A percentile compares a stretch with the other conserved stretches of the same genome.
Evolutionary conservation across 257 asterid species (phyloP).

Genomic region (Solanum rostratum): DNA sequence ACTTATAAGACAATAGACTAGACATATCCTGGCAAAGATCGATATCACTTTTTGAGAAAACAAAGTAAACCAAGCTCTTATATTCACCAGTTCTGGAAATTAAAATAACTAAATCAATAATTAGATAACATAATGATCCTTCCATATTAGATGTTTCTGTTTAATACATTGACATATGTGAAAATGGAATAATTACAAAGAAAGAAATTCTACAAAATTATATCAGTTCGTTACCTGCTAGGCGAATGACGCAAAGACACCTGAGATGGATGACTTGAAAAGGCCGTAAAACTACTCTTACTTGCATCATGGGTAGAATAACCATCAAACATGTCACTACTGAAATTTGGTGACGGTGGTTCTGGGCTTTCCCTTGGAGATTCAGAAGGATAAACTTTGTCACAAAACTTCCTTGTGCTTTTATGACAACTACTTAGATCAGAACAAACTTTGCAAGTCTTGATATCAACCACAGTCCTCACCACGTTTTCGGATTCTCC

Average conservation of each 20-base stretch:
- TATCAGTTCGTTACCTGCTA: constrained; percentile 37
- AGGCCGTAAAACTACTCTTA: constrained; percentile 32
- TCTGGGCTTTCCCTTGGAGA: constrained; percentile 70
- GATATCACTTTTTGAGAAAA: background rate
- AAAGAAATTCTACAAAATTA: background rate
- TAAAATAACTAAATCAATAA: background rate
- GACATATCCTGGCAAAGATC: background rate
- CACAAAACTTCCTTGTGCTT: constrained; percentile 35
- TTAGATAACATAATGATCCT: background rate
- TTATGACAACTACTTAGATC: constrained; percentile 23
- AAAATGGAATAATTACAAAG: background rate
- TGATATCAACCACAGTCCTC: constrained; percentile 16
- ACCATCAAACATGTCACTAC: constrained; percentile 51
- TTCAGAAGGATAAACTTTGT: constrained; percentile 68
- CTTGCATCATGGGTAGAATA: constrained; percentile 37
- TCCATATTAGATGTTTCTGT: background rate
- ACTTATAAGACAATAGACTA: background rate
- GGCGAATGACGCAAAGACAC: constrained; percentile 41
- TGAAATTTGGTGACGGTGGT: constrained; percentile 69
- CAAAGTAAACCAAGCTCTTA: background rate
- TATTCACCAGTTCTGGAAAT: background rate
- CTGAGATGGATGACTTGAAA: constrained; percentile 34
- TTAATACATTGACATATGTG: background rate
- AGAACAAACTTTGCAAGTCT: constrained; percentile 47
- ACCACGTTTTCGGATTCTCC: constrained; percentile 10